These are phyloP conservation scores for Incumbomyces delicatus DNA, from an alignment of 2,329 filamentous ascomycete genomes.

Conservation along the genomic window DNA sequence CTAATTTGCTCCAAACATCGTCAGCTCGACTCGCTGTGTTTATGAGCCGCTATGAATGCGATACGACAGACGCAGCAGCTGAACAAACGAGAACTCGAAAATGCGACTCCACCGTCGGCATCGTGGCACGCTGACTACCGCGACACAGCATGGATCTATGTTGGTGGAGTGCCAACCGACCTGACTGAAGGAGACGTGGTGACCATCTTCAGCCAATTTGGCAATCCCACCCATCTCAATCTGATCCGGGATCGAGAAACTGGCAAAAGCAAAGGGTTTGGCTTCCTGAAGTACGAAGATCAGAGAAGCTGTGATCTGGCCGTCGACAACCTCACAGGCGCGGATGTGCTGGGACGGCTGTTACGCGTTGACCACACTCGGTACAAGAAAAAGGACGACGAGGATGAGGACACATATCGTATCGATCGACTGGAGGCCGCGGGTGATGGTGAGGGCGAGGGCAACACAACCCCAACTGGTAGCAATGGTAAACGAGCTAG, in stretches of 20 bases:
- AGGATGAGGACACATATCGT: slow-evolving; percentile 44
- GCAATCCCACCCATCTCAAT: slow-evolving; percentile 88
- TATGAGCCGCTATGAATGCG: slow-evolving; percentile 62
- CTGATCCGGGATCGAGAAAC: slow-evolving; percentile 91
- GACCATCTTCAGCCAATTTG: slow-evolving; percentile 94
- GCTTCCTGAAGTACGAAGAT: slow-evolving; percentile 96
- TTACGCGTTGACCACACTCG: slow-evolving; percentile 85
- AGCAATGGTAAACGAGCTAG: slow-evolving; percentile 29
- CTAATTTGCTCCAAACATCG: no score
- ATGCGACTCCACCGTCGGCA: slow-evolving; percentile 73
- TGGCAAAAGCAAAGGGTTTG: slow-evolving; percentile 88
- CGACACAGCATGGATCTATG: slow-evolving; percentile 93
- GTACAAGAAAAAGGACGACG: slow-evolving; percentile 71
- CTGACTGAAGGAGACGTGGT: slow-evolving; percentile 92
- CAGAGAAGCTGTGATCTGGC: slow-evolving; percentile 92
- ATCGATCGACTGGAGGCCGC: slow-evolving; percentile 37
- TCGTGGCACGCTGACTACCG: slow-evolving; percentile 98
- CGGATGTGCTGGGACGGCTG: slow-evolving; percentile 68
- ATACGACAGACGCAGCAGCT: slow-evolving; percentile 86
- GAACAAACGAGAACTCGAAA: slow-evolving; percentile 89
- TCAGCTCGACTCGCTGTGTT: no score
- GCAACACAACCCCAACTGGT: no score
- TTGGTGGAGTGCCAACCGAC: slow-evolving; percentile 86
- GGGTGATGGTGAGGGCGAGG: slow-evolving; percentile 23
- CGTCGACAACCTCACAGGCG: slow-evolving; percentile 88